Conservation (phyloP, 1,284 basidiomycete genomes). For the Cutaneotrichosporon cutaneum region DNA sequence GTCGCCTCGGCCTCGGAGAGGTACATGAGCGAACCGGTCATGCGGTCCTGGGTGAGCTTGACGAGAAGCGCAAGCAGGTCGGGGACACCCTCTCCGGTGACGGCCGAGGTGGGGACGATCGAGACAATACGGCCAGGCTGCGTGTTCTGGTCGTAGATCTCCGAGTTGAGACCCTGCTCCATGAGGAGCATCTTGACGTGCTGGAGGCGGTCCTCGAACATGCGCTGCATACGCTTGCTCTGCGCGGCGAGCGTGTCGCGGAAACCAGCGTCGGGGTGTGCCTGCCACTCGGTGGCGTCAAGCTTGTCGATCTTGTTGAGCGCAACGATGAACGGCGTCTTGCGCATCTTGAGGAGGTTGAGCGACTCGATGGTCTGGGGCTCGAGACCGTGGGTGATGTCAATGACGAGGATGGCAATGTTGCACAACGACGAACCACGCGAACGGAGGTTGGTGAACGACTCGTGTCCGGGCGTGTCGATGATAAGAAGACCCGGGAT, state of each 20-base stretch:
- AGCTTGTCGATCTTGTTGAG: conserved; percentile 70
- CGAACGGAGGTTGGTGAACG: conserved; percentile 94
- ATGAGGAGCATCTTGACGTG: conserved; percentile 91
- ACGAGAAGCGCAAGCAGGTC: conserved; percentile 99
- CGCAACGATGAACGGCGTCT: conserved; percentile 98
- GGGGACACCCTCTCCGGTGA: conserved; percentile 98
- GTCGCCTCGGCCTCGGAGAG: conserved; percentile 97
- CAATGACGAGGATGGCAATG: conserved; percentile 97
- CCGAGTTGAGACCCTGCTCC: conserved; percentile 94
- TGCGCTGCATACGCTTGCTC: conserved; percentile 73
- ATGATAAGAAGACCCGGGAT: conserved; percentile 95
- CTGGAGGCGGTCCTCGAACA: conserved; percentile 86
- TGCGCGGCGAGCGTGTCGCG: conserved; percentile 88
- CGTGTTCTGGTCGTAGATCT: conserved; percentile 97
- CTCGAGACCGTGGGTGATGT: conserved; percentile 99
- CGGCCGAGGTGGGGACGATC: conserved; percentile 94
- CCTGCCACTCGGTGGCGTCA: conserved; percentile 73
- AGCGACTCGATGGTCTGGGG: conserved; percentile 96
- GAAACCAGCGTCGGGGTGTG: conserved; percentile 89
- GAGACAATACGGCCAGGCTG: conserved; percentile 92
- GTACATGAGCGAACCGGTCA: conserved; percentile 98
- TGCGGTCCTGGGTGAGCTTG: conserved; percentile 95
- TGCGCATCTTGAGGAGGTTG: conserved; percentile 84
- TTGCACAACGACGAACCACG: conserved; percentile 98
- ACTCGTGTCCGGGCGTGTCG: conserved; percentile 99